Evolutionary conservation across 768 basidiomycete species (phyloP).

Genomic region (Cantharellus cinnabarinus): DNA sequence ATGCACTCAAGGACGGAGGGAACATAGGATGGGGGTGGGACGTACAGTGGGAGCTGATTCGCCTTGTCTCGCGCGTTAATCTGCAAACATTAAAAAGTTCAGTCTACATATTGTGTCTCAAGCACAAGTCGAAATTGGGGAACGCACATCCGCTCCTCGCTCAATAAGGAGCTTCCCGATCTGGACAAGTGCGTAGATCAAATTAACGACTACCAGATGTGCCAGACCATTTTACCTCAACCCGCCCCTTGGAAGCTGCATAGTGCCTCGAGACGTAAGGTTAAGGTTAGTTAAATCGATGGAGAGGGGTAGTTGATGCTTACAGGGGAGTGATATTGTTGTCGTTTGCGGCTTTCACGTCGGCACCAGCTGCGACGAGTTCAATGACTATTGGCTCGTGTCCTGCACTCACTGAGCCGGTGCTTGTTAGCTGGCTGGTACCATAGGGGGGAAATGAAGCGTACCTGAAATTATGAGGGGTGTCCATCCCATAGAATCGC

Average conservation of each 20-base stretch:
- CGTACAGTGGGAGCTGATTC: constrained; percentile 77
- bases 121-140: constrained; percentile 14
- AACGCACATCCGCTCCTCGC: constrained; percentile 77
- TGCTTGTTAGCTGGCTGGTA: constrained; percentile 4
- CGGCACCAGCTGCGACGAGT: constrained; percentile 62
- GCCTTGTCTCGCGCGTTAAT: constrained; percentile 90
- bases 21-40: constrained; percentile 1
- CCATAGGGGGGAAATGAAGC: neutral
- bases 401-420: constrained; percentile 50
- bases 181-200: constrained; percentile 20
- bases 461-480: constrained; percentile 35
- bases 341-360: constrained; percentile 57
- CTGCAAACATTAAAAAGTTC: constrained; percentile 24
- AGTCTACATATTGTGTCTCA: constrained; percentile 10
- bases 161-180: constrained; percentile 72
- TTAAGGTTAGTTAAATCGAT: constrained; percentile 33
- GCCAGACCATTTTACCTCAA: constrained; percentile 32
- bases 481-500: constrained; percentile 2
- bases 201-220: constrained; percentile 5
- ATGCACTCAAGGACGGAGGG: too few relatives aligned
- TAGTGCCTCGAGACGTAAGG: constrained; percentile 46
- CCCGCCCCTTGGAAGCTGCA: constrained; percentile 76
- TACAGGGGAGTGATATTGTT: constrained; percentile 74
- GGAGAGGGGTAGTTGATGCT: constrained; percentile 14
- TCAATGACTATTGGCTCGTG: constrained; percentile 54